Conservation (phyloP, 164 flowering plant genomes). For the Vitis labrusca region DNA sequence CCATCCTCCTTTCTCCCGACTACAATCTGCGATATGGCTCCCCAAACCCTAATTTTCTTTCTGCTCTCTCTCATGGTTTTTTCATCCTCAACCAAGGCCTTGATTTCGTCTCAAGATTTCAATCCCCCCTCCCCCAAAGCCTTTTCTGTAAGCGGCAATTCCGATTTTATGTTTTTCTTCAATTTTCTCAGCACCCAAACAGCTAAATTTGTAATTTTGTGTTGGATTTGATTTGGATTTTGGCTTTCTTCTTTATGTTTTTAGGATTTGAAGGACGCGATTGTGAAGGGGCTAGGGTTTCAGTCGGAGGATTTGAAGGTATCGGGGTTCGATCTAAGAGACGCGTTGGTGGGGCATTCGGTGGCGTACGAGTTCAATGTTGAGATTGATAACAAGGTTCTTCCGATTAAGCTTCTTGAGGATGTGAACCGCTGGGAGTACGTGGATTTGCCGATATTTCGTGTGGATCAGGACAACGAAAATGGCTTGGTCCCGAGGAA, state of each 20-base stretch:
- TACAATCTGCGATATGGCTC: background rate
- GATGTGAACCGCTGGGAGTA: slow-evolving; percentile 85
- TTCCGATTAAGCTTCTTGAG: slow-evolving; percentile 86
- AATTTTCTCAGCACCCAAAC: no score
- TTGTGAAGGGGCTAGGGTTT: slow-evolving; percentile 81
- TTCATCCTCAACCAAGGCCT: slow-evolving; percentile 27
- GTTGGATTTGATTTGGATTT: background rate
- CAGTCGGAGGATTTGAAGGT: slow-evolving; percentile 77
- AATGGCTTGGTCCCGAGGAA: slow-evolving; percentile 45
- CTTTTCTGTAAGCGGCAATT: slow-evolving; percentile 50
- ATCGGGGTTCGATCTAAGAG: slow-evolving; percentile 71
- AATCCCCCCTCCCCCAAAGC: slow-evolving; percentile 59
- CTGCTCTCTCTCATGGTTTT: slow-evolving; percentile 24
- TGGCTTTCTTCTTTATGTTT: slow-evolving; percentile 1
- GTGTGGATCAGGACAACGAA: slow-evolving; percentile 38
- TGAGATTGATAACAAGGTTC: slow-evolving; percentile 64
- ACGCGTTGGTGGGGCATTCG: slow-evolving; percentile 76
- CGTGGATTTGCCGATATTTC: slow-evolving; percentile 81
- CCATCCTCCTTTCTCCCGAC: background rate
- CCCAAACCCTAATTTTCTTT: slow-evolving; percentile 2
- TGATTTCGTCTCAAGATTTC: slow-evolving; percentile 28
- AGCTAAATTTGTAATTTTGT: background rate
- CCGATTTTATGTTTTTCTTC: background rate
- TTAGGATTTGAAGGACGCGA: slow-evolving; percentile 86
- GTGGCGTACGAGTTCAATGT: slow-evolving; percentile 87